Percentiles rank a stretch among this genome's conserved stretches.
phyloP scores from a whole-genome alignment of 1,139 yeast species.

The Pneumocystis murina region DNA sequence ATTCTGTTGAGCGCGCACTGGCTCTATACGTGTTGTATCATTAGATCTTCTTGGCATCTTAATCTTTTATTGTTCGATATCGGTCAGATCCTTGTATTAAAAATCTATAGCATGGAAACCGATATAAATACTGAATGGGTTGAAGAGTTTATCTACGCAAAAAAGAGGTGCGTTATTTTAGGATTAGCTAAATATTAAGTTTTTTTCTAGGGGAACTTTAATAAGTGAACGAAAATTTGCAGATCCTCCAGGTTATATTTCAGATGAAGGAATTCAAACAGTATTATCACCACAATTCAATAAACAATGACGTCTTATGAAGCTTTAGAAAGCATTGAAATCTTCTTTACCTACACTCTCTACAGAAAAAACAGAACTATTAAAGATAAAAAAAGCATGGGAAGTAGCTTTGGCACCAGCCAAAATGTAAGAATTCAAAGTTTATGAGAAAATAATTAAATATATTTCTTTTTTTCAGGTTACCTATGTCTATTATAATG shows the following conservation, averaged over 20 bases:
- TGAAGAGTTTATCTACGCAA: background rate
- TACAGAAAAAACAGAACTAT: background rate
- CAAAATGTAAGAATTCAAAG: slow-evolving; percentile 30
- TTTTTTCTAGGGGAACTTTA: background rate
- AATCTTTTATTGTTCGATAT: background rate
- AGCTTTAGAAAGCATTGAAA: background rate
- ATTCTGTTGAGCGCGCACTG: background rate
- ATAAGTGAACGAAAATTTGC: background rate
- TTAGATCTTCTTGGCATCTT: background rate
- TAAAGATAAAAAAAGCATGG: slow-evolving; percentile 47
- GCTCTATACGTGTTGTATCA: background rate
- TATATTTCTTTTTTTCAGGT: slow-evolving; percentile 3
- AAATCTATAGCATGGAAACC: background rate
- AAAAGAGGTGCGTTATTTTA: background rate
- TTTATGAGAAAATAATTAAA: background rate
- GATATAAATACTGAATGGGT: background rate
- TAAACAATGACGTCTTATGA: background rate
- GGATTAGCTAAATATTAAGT: background rate
- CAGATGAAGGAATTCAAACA: background rate
- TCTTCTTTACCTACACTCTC: background rate
- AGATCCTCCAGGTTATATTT: background rate
- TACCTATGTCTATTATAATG: slow-evolving; percentile 84
- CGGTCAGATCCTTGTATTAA: background rate
- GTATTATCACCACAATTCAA: background rate
- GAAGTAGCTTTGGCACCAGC: slow-evolving; percentile 73